Base-by-base conservation (phyloP, 805 yeast genomes). In the Saccharomyces kudriavzevii region DNA sequence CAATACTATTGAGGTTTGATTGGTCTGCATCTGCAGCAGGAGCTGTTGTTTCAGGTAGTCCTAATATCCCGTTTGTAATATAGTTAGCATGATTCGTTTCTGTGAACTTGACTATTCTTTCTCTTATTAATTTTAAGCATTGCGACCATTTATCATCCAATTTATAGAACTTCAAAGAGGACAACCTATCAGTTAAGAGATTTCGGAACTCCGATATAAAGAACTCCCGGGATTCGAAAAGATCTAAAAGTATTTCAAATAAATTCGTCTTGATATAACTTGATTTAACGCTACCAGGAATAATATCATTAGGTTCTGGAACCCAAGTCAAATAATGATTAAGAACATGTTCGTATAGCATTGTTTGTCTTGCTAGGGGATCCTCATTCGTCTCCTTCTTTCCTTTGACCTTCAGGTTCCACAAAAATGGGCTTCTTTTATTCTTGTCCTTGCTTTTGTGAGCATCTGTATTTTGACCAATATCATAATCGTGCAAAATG, bases 1-100 rank as follows among this genome's bases (percentile, higher is more conserved):
- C 95, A 50, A 90, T 74, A 25, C 81, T 80, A 50, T 78, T 79
- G 59, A 91, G 54, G 35, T 58, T 57, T 2, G 65, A 47, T 14
- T 48, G 45, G 29, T 60, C 66, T 40, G 50, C 50, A 14, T 49
- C 47, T n/a, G 27, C 25, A 26, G 24, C 13, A 14, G 43, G 50
- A n/a, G 25, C 26, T 9, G 43, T 30, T 20, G 31, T 50, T 46
- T 27, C 43, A 45, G 40, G 46, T 45, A 43, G 43, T 47, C 45
- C 35, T 25, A 45, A 27, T 17, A 43, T 45, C 2, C 26, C 51
- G 25, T 50, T 47, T 20, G 43, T 52, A 25, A 50, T 45, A 24
- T 48, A 30, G 40, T 49, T 49, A 14, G 31, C 43, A 8, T 45
- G 53, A 5, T 29, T 52, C 5, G 45, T 22, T 20, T 26, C 43